A percentile compares a stretch with the other conserved stretches of the same genome.
Conservation (phyloP, 345 rosid species). For the Punica granatum region DNA sequence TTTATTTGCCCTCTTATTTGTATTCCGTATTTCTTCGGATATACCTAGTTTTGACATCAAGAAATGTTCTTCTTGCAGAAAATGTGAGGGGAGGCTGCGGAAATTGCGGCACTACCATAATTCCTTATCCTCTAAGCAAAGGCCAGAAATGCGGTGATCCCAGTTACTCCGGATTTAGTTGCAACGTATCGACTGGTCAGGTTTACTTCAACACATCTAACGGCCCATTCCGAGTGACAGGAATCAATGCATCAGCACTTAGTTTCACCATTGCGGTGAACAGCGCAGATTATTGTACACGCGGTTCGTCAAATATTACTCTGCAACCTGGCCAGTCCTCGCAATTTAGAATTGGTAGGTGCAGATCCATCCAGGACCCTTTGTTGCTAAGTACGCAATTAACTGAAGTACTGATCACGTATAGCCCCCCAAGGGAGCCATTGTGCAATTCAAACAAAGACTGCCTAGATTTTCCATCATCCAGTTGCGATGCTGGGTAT, state of each 20-base stretch:
- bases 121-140: slow-evolving; percentile 26
- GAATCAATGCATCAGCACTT: background rate
- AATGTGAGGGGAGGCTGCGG: slow-evolving; percentile 1
- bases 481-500: slow-evolving; percentile 10
- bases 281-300: slow-evolving; percentile 3
- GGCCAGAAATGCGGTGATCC: slow-evolving; percentile 19
- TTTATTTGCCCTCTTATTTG: background rate
- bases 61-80: slow-evolving; percentile 7
- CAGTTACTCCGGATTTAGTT: slow-evolving; percentile 11
- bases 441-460: slow-evolving; percentile 10
- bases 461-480: slow-evolving; percentile 18
- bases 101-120: slow-evolving; percentile 14
- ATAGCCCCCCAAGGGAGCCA: too few relatives aligned
- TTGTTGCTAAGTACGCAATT: too few relatives aligned
- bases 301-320: background rate
- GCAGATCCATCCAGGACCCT: too few relatives aligned
- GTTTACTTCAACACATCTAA: slow-evolving; percentile 6
- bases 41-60: too few relatives aligned
- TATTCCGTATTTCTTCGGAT: too few relatives aligned
- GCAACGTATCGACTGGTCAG: slow-evolving; percentile 5
- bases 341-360: background rate
- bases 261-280: slow-evolving; percentile 9
- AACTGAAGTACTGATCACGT: too few relatives aligned
- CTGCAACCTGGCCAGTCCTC: slow-evolving; percentile 4
- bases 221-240: background rate